Base-by-base conservation (phyloP, 306 rosid genomes). In the Abrus pulchellus region DNA sequence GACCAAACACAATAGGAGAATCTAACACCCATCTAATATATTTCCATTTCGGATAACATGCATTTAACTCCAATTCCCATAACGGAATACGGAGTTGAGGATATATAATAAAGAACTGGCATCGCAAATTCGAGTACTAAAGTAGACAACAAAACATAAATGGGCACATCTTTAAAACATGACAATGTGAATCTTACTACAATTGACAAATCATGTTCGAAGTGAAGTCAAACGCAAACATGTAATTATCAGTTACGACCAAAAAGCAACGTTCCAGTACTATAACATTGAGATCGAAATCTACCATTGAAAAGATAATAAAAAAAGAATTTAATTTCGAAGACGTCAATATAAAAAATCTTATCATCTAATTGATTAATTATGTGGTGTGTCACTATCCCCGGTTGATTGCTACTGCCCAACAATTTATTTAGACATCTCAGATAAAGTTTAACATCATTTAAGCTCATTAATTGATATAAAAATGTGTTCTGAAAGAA, bases 141-240 rank as follows among this genome's bases (percentile, higher is more conserved):
- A 3, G 33, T 36, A 33, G 49, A n/a, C 47, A 32, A 11, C 5
- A 12, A 14, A 40, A 54, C 54, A 27, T 27, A 11, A 57, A 53
- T 27, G 33, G 30, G 29, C 41, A 27, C 4, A 6, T 20, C 4
- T 5, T 1, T 47, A 62, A 62, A 62, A 9, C 40, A 5, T 36
- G 68, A 36, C 69, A 63, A 61, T 1, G 32, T 63, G 20, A 75
- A 44, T 12, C 53, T 28, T 32, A 3, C 49, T 2, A 8, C 68
- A 74, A 52, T 33, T 20, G 36, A 59, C 74, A 53, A 9, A 53
- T 30, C 7, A 14, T 60, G 72, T 20, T 48, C 9, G 8, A 62
- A 57, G n/a, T 40, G 30, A 47, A 71, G 73, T 71, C 57, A 61
- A 80, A 44, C 12, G 3, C 8, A 68, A 40, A 36, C 4, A 36